A percentile compares a stretch with the other conserved stretches of the same genome.
Evolutionary conservation across 352 stramenopile species (phyloP).

Genomic region (Bremia lactucae): DNA sequence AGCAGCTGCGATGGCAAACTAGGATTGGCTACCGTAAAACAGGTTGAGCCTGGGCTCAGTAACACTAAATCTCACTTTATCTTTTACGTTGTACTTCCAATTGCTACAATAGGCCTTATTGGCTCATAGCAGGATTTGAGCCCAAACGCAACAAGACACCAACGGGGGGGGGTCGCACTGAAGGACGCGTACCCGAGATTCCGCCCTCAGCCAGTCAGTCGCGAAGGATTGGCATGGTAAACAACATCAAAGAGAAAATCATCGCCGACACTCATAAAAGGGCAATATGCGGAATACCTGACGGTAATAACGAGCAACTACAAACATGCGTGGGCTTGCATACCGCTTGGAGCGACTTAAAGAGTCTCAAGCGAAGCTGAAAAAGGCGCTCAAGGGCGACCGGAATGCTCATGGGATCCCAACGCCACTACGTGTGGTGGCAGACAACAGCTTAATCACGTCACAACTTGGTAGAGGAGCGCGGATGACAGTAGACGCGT

Average conservation of each 20-base stretch:
- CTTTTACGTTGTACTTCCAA: too few relatives aligned
- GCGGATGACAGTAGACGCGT: background rate
- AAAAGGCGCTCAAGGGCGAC: background rate
- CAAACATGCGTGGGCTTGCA: background rate
- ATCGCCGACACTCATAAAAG: background rate
- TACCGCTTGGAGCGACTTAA: background rate
- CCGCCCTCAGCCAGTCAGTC: too few relatives aligned
- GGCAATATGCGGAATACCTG: background rate
- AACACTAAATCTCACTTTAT: too few relatives aligned
- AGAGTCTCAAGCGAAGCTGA: constrained; percentile 1
- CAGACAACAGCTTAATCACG: background rate
- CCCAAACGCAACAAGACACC: too few relatives aligned
- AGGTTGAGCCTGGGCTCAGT: too few relatives aligned
- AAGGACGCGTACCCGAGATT: too few relatives aligned
- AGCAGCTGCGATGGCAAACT: too few relatives aligned
- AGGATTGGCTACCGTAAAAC: too few relatives aligned
- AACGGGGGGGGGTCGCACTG: too few relatives aligned
- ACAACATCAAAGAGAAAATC: background rate
- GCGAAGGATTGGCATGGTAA: background rate
- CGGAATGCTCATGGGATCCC: background rate
- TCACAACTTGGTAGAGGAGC: background rate
- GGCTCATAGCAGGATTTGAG: too few relatives aligned
- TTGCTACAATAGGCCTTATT: too few relatives aligned
- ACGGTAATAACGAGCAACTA: background rate
- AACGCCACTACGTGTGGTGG: too few relatives aligned